Evolutionary conservation across 2,329 filamentous ascomycete species (phyloP).

Genomic region (Phialophora verrucosa): DNA sequence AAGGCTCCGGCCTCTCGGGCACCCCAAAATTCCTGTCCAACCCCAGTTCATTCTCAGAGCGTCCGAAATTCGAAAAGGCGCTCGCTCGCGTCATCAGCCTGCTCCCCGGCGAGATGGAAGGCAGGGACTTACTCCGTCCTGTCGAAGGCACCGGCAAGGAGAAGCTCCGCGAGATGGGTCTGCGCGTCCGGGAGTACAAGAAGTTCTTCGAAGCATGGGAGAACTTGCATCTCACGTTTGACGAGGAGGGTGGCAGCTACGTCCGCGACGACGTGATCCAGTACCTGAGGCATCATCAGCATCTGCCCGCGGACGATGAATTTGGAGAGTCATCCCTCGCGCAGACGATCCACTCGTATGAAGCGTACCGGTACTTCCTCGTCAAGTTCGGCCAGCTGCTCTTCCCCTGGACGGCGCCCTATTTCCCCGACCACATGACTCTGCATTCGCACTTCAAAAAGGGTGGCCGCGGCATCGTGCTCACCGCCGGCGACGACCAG

Average conservation of each 20-base stretch:
- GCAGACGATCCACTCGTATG: constrained; percentile 50
- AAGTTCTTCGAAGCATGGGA: constrained; percentile 52
- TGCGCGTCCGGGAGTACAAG: constrained; percentile 49
- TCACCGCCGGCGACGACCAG: constrained; percentile 54
- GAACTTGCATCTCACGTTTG: constrained; percentile 36
- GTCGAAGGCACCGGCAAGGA: constrained; percentile 49
- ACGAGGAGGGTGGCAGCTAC: constrained; percentile 46
- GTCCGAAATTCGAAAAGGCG: constrained; percentile 38
- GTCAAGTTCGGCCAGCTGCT: constrained; percentile 48
- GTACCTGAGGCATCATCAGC: constrained; percentile 44
- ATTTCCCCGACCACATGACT: constrained; percentile 54
- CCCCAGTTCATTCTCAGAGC: constrained; percentile 32
- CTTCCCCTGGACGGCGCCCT: constrained; percentile 46
- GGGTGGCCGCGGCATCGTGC: constrained; percentile 52
- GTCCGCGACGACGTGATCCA: constrained; percentile 52
- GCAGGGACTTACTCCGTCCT: constrained; percentile 45
- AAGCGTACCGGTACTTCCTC: constrained; percentile 51
- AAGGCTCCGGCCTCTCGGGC: constrained; percentile 11
- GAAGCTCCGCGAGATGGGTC: constrained; percentile 48
- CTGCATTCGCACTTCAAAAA: constrained; percentile 51
- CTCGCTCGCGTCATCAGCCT: constrained; percentile 36
- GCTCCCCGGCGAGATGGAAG: constrained; percentile 39
- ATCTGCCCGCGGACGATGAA: constrained; percentile 25
- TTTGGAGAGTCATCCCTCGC: constrained; percentile 39
- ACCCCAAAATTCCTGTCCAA: constrained; percentile 8